Evolutionary conservation across 2,329 filamentous ascomycete genomes (phyloP).

Genomic region (Intubia oerlemansii): DNA sequence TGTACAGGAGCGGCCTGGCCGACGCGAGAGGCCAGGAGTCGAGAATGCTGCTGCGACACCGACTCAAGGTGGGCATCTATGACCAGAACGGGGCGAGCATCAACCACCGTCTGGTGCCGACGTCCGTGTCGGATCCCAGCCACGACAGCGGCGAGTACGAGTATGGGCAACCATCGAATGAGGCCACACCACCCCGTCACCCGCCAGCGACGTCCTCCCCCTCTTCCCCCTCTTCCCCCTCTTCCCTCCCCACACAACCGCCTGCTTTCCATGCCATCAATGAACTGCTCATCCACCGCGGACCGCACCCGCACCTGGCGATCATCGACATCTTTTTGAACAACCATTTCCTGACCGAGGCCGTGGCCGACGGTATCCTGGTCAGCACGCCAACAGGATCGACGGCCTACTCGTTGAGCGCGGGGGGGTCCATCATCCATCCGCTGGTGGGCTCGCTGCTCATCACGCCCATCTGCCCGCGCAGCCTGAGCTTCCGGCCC

Average conservation of each 20-base stretch:
- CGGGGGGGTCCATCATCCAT: conserved; percentile 83
- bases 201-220: neutral
- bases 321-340: conserved; percentile 85
- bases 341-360: conserved; percentile 75
- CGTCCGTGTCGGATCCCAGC: conserved; percentile 11
- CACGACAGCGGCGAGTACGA: too few species aligned
- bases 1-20: conserved; percentile 57
- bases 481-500: conserved; percentile 79
- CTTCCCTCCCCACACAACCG: conserved; percentile 9
- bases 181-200: too few species aligned
- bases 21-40: conserved; percentile 55
- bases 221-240: too few species aligned
- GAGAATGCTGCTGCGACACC: conserved; percentile 67
- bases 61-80: conserved; percentile 71
- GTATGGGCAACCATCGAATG: too few species aligned
- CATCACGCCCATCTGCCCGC: conserved; percentile 83
- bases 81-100: conserved; percentile 42
- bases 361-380: conserved; percentile 86
- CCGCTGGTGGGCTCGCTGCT: conserved; percentile 75
- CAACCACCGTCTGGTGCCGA: conserved; percentile 27
- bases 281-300: conserved; percentile 83
- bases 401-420: conserved; percentile 87
- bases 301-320: conserved; percentile 72
- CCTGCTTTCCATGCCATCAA: conserved; percentile 57
- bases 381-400: conserved; percentile 86